Evolutionary conservation across 1,139 yeast genomes (phyloP).

Genomic region (Hyphopichia burtonii): DNA sequence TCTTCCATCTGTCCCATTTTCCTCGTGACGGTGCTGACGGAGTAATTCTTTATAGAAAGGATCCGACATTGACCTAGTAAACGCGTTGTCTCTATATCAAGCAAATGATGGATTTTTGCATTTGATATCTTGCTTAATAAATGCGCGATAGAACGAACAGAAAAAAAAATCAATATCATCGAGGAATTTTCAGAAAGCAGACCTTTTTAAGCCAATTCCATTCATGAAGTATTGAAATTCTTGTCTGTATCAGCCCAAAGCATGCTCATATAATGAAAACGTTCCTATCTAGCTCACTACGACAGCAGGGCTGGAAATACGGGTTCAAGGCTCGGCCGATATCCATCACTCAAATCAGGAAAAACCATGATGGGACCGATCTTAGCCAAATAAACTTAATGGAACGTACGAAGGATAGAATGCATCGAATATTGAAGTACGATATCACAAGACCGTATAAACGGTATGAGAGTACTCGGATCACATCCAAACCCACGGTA

Average conservation of each 20-base stretch:
- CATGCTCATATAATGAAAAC: slow-evolving; percentile 1
- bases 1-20: background rate
- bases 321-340: background rate
- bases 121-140: background rate
- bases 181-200: too few species aligned
- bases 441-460: background rate
- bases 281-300: background rate
- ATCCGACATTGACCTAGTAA: slow-evolving; percentile 6
- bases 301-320: slow-evolving; percentile 1
- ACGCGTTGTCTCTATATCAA: background rate
- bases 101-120: background rate
- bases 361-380: background rate
- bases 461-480: background rate
- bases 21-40: background rate
- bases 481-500: slow-evolving; percentile 1
- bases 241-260: background rate
- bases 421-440: slow-evolving; percentile 2
- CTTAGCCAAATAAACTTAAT: background rate
- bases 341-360: background rate
- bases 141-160: background rate
- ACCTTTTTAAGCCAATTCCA: background rate
- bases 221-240: background rate
- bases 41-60: slow-evolving; percentile 7
- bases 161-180: background rate
- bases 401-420: slow-evolving; percentile 2